These are phyloP conservation scores for Kwoniella pini DNA, from an alignment of 768 basidiomycete genomes.

Conservation along the genomic window DNA sequence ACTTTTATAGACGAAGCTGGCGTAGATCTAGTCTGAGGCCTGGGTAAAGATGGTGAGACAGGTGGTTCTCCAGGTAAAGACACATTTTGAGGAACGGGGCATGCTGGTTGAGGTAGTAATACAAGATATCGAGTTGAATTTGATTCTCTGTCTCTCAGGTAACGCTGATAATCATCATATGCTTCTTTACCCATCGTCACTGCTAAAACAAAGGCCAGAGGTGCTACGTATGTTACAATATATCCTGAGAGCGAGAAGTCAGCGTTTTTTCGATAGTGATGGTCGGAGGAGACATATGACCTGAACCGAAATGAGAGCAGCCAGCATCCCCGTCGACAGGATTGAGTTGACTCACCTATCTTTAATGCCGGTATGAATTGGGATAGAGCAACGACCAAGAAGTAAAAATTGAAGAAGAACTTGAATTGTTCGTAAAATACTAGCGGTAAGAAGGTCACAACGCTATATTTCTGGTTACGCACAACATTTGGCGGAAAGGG, in stretches of 20 bases:
- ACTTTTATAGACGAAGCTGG: slow-evolving; percentile 86
- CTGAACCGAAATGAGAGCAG: background rate
- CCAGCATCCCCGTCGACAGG: background rate
- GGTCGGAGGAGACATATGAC: too few relatives aligned
- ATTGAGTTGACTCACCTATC: slow-evolving; percentile 65
- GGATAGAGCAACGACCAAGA: slow-evolving; percentile 90
- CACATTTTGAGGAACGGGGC: slow-evolving; percentile 44
- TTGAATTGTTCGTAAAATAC: slow-evolving; percentile 99
- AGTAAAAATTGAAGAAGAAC: slow-evolving; percentile 99
- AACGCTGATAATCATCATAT: slow-evolving; percentile 94
- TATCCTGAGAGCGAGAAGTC: slow-evolving; percentile 64
- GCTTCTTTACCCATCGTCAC: slow-evolving; percentile 99
- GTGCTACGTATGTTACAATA: slow-evolving; percentile 92
- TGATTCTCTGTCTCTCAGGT: slow-evolving; percentile 87
- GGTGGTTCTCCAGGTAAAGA: slow-evolving; percentile 19
- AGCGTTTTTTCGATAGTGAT: background rate
- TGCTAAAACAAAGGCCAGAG: slow-evolving; percentile 87
- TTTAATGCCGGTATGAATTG: slow-evolving; percentile 95
- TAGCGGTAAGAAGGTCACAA: slow-evolving; percentile 92
- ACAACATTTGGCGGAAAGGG: slow-evolving; percentile 77
- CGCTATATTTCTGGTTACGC: slow-evolving; percentile 97
- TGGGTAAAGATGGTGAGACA: slow-evolving; percentile 29
- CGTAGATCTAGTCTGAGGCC: slow-evolving; percentile 63
- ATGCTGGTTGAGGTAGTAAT: slow-evolving; percentile 61
- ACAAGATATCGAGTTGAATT: slow-evolving; percentile 90